Base-by-base conservation (phyloP, 352 stramenopile genomes). In the Lagenidium sp. region DNA sequence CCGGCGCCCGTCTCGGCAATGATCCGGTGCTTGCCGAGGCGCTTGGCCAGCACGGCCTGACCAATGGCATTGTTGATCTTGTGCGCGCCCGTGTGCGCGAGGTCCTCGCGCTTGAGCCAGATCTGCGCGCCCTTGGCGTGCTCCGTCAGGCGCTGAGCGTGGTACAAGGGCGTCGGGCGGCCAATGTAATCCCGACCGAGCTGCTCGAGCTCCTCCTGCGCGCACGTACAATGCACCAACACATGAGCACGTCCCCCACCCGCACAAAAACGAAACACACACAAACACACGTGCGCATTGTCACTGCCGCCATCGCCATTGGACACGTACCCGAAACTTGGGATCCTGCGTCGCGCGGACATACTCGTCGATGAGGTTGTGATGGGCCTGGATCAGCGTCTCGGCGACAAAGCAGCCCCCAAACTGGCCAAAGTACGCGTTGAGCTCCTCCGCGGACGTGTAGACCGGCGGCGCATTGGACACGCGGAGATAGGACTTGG, bases 61-160 rank as follows among this genome's bases (percentile, higher is more conserved):
- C 94, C 96, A 50, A 99, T 82, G 19, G 95, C 95, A 63, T 99
- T 99, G 78, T 99, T 99, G 68, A 99, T 99, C 65, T 99, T 99
- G 85, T 99, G 96, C 4, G 96, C 94, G 36, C 96, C 95, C 10
- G 96, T 99, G 69, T 98, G 96, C 8, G 89, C 90, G 36, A 99
- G 71, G 64, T 99, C 96, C 63, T 99, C 95, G 28, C 95, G 79
- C 68, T 99, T 99, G 45, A 99, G 75, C 92, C 94, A 99, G 63
- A 99, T 98, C 50, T 95, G 92, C 19, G 95, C 96, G 23, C 79
- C 75, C 30, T 89, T 88, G 30, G 91, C 84, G 43, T 95, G 68
- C 47, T 94, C 80, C 1, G 95, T 98, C n/a, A 99, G 71, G 21
- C 94, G 86, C 55, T 97, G 91, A 23, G 95, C 95, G 56, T 94